Conservation (phyloP, 129 eudicot genomes). For the Saussurea involucrata region DNA sequence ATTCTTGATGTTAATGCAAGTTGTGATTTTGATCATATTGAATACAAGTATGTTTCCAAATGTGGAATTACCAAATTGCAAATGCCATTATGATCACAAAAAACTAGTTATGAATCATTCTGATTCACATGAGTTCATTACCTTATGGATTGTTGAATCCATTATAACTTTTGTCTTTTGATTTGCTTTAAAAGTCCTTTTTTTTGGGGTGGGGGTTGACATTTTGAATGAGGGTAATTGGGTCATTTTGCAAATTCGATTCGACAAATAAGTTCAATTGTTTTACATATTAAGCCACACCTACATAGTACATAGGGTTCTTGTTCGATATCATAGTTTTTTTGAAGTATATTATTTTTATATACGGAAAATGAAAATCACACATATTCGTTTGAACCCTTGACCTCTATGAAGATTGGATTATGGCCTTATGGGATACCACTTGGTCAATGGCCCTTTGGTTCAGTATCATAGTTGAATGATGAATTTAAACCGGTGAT, state of each 20-base stretch:
- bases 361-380: background rate
- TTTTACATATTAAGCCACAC: background rate
- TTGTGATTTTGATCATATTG: background rate
- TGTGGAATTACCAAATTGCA: background rate
- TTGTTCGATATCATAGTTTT: background rate
- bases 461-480: background rate
- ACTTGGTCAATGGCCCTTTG: background rate
- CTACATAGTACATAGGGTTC: background rate
- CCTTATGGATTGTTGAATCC: background rate
- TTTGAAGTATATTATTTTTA: too few relatives aligned
- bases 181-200: background rate
- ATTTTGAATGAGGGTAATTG: background rate
- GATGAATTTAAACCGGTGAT: background rate
- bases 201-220: too few relatives aligned
- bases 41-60: background rate
- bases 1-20: background rate
- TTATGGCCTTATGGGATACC: background rate
- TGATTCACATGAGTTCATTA: background rate
- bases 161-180: background rate
- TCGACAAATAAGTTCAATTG: background rate
- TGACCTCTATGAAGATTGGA: background rate
- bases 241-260: constrained; percentile 8
- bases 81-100: background rate
- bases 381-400: background rate
- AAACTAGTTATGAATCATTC: background rate